Conservation (phyloP, 192 early-diverging fungal species). For the Rhizoclosmatium globosum region DNA sequence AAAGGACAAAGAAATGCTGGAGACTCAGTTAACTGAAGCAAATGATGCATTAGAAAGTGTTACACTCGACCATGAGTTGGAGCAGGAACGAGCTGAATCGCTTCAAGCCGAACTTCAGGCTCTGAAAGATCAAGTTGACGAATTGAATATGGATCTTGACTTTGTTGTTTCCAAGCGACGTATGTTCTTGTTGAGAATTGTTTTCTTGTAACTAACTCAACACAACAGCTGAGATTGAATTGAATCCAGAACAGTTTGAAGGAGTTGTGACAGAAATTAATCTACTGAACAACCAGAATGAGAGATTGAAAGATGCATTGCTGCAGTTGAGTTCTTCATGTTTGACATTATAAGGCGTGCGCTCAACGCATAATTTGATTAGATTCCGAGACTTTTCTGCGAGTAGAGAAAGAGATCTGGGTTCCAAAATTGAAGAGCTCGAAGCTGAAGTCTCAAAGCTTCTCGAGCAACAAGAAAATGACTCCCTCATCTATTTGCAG, state of each 20-base stretch:
- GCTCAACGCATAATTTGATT: not conserved
- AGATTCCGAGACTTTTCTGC: constrained; percentile 78
- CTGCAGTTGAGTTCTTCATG: constrained; percentile 55
- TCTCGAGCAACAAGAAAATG: constrained; percentile 64
- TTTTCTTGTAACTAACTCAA: constrained; percentile 17
- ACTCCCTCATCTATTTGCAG: constrained; percentile 62
- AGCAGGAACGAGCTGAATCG: constrained; percentile 83
- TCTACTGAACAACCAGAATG: constrained; percentile 84
- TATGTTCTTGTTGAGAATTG: not conserved
- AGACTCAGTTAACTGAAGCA: constrained; percentile 75
- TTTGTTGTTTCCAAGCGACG: constrained; percentile 22
- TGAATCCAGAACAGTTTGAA: constrained; percentile 35
- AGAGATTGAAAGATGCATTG: constrained; percentile 87
- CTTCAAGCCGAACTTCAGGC: constrained; percentile 74
- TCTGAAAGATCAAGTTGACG: constrained; percentile 83
- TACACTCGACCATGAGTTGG: constrained; percentile 90
- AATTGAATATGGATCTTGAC: constrained; percentile 75
- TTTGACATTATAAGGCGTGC: too few species aligned
- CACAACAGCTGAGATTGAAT: constrained; percentile 20
- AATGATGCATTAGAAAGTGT: constrained; percentile 85
- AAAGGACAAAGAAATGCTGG: constrained; percentile 76
- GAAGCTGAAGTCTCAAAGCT: constrained; percentile 74
- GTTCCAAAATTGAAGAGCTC: constrained; percentile 67
- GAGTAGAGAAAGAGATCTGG: constrained; percentile 74
- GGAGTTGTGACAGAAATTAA: constrained; percentile 50